Base-by-base conservation (phyloP, 106 monocot species). In the Vanilla planifolia region DNA sequence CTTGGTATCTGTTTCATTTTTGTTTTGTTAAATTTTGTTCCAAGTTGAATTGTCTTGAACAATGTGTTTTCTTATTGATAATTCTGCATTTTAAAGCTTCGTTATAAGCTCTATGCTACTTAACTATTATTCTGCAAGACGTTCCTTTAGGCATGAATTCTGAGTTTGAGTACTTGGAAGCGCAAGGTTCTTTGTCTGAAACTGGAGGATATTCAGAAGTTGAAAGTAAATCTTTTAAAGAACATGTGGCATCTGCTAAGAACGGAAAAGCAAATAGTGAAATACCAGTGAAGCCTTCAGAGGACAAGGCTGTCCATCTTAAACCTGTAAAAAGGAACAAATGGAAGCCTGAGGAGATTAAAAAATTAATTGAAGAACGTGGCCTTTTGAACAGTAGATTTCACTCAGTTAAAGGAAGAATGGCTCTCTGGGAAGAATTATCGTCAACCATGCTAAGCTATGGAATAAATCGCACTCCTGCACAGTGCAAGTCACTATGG, bases 401-500 rank as follows among this genome's bases (percentile, higher is more conserved):
- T 59, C 79, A 72, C 71, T 74, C 52, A 16, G 75, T 77, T 11
- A 98, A 85, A 73, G 85, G 75, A 16, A 76, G 98, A 47, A 98
- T 98, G 92, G 69, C 82, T 51, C 88, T 98, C n/a, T 98, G 98
- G 98, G 84, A 92, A 56, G 82, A 98, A 73, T 77, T 98, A 59
- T 88, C 98, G 44, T 26, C 56, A 36, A 62, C 16, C 42, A 19
- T 98, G 64, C 51, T 66, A 35, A 64, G 51, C 60, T 66, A 98
- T 51, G 98, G 82, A 27, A 75, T 82, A 55, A 48, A 58, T 32
- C 87, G 96, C 43, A 82, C 44, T 63, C 75, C 96, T 3, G 81
- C 81, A 46, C 96, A 98, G 58, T 98, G 96, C 85, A 98, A 92
- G 66, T 98, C 91, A 68, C 79, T 98, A 30, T 98, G 96, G 96